phyloP scores from a whole-genome alignment of 1,139 yeast genomes.

The Suhomyces panamericanus region DNA sequence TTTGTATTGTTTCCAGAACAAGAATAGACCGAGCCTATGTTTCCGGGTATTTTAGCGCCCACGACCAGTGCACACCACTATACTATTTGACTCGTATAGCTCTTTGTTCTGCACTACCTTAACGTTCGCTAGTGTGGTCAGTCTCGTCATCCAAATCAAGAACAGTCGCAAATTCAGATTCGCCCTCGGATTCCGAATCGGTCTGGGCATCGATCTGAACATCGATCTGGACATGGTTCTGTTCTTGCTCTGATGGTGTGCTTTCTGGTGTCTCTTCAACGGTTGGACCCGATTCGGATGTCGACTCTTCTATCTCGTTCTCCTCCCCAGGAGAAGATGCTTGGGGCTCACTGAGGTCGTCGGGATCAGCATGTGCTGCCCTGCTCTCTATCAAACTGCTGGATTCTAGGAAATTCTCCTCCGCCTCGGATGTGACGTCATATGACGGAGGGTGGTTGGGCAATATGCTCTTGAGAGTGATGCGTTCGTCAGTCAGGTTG shows the following conservation, averaged over 20 bases:
- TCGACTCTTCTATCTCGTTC: not conserved
- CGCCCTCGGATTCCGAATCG: not conserved
- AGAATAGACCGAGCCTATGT: too few relatives aligned
- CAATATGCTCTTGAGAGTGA: conserved; percentile 39
- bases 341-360: not conserved
- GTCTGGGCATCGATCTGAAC: not conserved
- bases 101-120: not conserved
- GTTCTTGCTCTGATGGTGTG: too few relatives aligned
- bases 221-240: not conserved
- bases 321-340: too few relatives aligned
- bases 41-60: too few relatives aligned
- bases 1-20: too few relatives aligned
- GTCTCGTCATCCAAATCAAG: not conserved
- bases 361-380: too few relatives aligned
- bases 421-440: conserved; percentile 13
- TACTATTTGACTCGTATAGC: too few relatives aligned
- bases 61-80: not conserved
- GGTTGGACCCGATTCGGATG: too few relatives aligned
- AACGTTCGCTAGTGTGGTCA: not conserved
- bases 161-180: not conserved
- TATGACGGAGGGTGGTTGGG: conserved; percentile 43
- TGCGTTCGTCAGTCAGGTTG: conserved; percentile 39
- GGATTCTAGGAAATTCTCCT: conserved; percentile 3
- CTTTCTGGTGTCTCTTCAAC: not conserved
- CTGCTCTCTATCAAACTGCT: conserved; percentile 2